Base-by-base conservation (phyloP, 1,284 basidiomycete genomes). In the Naganishia albida region DNA sequence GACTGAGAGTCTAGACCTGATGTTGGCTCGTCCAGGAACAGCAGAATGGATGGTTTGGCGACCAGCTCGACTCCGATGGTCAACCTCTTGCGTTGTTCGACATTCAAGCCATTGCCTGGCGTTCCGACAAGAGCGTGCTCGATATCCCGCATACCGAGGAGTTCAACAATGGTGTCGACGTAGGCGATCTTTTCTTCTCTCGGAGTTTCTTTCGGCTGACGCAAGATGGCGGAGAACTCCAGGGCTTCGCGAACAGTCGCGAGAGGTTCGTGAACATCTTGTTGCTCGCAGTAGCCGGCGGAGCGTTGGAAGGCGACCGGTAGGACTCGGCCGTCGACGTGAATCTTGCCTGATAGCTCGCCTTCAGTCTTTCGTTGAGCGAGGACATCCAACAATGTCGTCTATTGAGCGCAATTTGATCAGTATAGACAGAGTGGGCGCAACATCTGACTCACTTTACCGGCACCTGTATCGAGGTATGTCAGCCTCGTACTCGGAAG, bases 191-290 rank as follows among this genome's bases (percentile, higher is more conserved):
- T 83, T 43, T 83, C 82, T 68, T 71, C 54, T 0, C 20, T 15
- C 25, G 51, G 30, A 4, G 90, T 84, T 3, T 81, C 81, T 4
- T 81, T 77, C 0, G 89, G 88, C 72, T 94, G 92, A 20, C 92
- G 86, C 10, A 94, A 80, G 68, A 86, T 83, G 0, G 92, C 92
- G 1, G 88, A 90, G 78, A 94, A 92, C 38, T 86, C 79, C 0
- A 95, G 79, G 0, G 91, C 88, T 73, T 95, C 91, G 25, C 90
- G 83, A 3, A 95, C 91, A 7, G 88, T 80, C 3, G 76, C 62
- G 3, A 48, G 28, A 2, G 63, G 63, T 46, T 67, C 66, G 23
- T 67, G 66, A 20, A 64, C 56, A 48, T 67, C 66, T n/a, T 53
- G 40, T 46, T 67, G 66, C 38, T 60, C 55, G 38, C 48, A 52